Base-by-base conservation (phyloP, 2,329 filamentous ascomycete genomes). In the Acarospora socialis region DNA sequence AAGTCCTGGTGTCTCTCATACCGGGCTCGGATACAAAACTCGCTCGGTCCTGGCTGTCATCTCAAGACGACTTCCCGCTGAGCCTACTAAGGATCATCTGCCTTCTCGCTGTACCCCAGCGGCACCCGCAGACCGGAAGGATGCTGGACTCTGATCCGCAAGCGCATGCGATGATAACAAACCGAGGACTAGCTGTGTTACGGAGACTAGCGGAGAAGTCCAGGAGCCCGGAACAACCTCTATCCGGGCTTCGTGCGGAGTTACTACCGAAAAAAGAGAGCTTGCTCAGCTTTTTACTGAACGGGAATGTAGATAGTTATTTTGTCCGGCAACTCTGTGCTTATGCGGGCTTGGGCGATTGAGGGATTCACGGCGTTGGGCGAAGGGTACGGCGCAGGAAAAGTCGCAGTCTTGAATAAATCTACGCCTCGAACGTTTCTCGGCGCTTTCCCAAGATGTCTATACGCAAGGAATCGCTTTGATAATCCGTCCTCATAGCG, bases 11-110 rank as follows among this genome's bases (percentile, higher is more conserved):
- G 0, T 76, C 76, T 7, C 63, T 94, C 17, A 72, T 74, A 3
- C 77, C 77, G 2, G 68, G 69, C 4, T 66, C 72, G n/a, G 83
- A 92, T 42, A 68, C 68, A 10, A 68, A 72, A 3, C 58, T 94
- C 5, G 78, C 86, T 3, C 72, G 73, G 34, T 65, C 70, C 0
- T 95, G 90, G 86, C 68, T 95, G 5, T 73, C 77, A 22, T 83
- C 81, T 3, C 73, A 78, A 24, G 84, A 92, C 45, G 81, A 81
- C 0, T 90, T 93, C 53, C 78, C 81, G 1, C 72, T 80, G 36
- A 86, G 77, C 44, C 65, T 95, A 5, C 70, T 87, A 35, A 70
- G 75, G 14, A 65, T 94, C 14, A 71, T 86, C 1, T 76, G 78
- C 37, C 65, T 81, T 4, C 63, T 94, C 16, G 16, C 23, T 15